Conservation (phyloP, 257 asterid species). For the Marsdenia floribunda region DNA sequence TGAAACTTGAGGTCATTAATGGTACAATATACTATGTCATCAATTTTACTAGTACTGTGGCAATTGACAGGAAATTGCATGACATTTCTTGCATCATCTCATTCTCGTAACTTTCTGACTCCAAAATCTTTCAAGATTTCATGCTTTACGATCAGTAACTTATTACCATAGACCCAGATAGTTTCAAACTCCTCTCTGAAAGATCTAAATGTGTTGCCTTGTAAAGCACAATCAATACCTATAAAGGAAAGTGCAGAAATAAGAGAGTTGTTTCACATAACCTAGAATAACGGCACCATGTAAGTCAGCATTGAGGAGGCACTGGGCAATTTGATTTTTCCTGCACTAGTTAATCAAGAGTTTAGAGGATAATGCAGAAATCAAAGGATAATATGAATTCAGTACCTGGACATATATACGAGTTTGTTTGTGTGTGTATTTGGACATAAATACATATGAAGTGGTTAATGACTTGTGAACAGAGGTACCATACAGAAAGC, state of each 20-base stretch:
- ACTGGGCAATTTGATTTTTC: constrained; percentile 72
- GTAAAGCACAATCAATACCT: background rate
- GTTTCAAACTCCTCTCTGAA: background rate
- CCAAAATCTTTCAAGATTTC: background rate
- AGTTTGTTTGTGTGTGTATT: background rate
- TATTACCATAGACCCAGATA: background rate
- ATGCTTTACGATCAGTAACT: background rate
- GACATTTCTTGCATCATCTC: background rate
- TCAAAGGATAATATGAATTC: background rate
- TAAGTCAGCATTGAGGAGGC: constrained; percentile 67
- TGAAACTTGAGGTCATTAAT: background rate
- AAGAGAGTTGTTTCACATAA: constrained; percentile 20
- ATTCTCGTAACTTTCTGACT: background rate
- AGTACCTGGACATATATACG: background rate
- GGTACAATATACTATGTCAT: background rate
- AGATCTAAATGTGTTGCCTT: background rate
- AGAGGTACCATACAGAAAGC: constrained; percentile 10
- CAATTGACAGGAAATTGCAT: background rate
- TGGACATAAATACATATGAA: background rate
- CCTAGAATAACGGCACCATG: constrained; percentile 85
- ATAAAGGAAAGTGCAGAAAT: background rate
- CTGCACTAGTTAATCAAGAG: constrained; percentile 40
- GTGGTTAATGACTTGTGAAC: constrained; percentile 1
- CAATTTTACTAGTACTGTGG: background rate
- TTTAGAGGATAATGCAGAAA: constrained; percentile 5